Evolutionary conservation across 2,329 filamentous ascomycete species (phyloP), one percentile per base, ranked within the genome.

Genomic region (Chrysoporthe puriensis): DNA sequence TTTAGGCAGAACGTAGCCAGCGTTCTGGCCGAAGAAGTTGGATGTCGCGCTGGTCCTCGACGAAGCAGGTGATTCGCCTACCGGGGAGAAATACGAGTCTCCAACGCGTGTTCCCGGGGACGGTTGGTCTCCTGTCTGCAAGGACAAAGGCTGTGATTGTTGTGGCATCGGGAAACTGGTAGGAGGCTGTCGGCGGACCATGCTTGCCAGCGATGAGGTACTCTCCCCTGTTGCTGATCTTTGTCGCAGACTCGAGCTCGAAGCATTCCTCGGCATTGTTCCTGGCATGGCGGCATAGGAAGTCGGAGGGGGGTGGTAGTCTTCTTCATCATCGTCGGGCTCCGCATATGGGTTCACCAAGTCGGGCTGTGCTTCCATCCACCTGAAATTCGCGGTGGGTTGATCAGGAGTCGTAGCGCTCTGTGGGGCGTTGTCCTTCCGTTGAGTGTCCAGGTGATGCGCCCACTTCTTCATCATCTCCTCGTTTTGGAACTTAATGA

Each of bases 41-140:
- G 92, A 93, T 5, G 92, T 86, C 1, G 88, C 88, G 76, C 91
- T 94, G 8, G 91, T 90, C 62, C 92, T 86, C 34, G 90, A 90
- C 16, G 91, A 93, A 56, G 89, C 88, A 11, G 92, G 92, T 0
- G 92, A 93, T 65, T 97, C 94, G 44, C 85, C 86, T 2, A 90
- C 86, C 0, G 96, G 96, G 0, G 95, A 98, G 79, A 99, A 99
- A 79, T 97, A 98, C 3, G 94, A 97, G 68, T 94, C 93, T n/a
- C 84, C 87, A 46, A 82, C 83, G 63, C 87, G 84, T 26, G 87
- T 83, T 36, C 84, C 82, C 1, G 92, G 91, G 16, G 91, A 92
- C 58, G 81, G 76, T 70, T 85, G 81, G 46, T 56, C 52, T 60
- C 50, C 62, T 0, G 86, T 90, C 74, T 95, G 91, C 36, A 97